Evolutionary conservation across 1,284 basidiomycete species (phyloP), one percentile per base, ranked within the genome.

Genomic region (Afroboletus lepidellus): DNA sequence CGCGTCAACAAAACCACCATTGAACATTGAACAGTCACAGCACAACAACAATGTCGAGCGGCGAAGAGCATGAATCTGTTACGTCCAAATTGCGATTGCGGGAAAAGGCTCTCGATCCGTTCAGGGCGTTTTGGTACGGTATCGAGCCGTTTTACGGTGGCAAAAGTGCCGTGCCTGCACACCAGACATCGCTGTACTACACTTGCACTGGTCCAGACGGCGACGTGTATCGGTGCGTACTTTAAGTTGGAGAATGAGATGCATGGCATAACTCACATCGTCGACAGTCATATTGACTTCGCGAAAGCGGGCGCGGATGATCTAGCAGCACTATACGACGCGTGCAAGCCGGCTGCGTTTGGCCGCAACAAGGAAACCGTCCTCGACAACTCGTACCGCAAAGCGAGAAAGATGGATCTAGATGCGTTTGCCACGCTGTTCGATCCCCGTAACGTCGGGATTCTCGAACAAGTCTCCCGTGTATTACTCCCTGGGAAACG

Each of bases 401-500:
- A 37, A 12, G 36, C 13, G 8, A 21, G 34, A 36, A 18, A 36
- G n/a, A 36, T 36, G 34, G 34, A 36, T 20, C 3, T 18, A 7
- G 18, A 23, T 11, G 3, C 13, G 9, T 39, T 39, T 13, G 21
- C 23, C 12, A 39, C 13, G 8, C 37, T 24, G 3, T 39, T 39
- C 23, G 21, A 39, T 20, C 23, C 37, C 2, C 37, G 16, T 21
- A 13, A 13, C 13, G 5, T 39, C 11, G 37, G 37, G 13, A 24
- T 24, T 13, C 20, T 15, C 23, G 37, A 39, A 3, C 6, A 37
- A 9, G 36, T 21, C 3, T 37, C 18, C 8, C 7, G 11, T 9
- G 20, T 5, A 21, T 37, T 37, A 11, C 36, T 37, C 36, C 8
- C 20, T 20, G 16, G n/a, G 71, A 60, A 64, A 72, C 33, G 66